Percentiles rank a stretch among this genome's conserved stretches.
phyloP scores from a whole-genome alignment of 2,329 filamentous ascomycete species.

The Dothidotthia symphoricarpi region DNA sequence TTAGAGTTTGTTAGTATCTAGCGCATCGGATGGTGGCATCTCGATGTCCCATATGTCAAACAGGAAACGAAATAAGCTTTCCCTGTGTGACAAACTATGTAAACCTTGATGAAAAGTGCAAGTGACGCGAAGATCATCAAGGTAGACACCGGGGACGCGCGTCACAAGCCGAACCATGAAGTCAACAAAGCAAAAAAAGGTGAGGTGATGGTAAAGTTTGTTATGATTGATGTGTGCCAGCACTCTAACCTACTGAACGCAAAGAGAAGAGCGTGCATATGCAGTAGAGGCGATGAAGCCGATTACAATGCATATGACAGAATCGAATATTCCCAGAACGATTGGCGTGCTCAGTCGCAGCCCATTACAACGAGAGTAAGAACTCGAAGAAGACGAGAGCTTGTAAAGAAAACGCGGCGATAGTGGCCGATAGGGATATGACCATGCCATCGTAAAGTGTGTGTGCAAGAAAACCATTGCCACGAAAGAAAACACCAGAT shows the following conservation, averaged over 20 bases:
- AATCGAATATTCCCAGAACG: constrained; percentile 39
- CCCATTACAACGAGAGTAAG: constrained; percentile 44
- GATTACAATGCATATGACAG: constrained; percentile 23
- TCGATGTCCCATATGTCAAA: too few species aligned
- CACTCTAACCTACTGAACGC: constrained; percentile 32
- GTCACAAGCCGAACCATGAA: too few species aligned
- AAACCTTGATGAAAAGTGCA: too few species aligned
- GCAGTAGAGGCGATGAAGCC: constrained; percentile 18
- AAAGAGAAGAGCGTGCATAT: constrained; percentile 20
- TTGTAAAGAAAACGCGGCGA: constrained; percentile 26
- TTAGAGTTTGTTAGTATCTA: too few species aligned
- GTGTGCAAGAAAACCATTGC: constrained; percentile 10
- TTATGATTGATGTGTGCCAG: constrained; percentile 34
- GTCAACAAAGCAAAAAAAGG: constrained; percentile 3
- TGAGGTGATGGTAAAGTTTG: constrained; percentile 14
- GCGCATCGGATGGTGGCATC: too few species aligned
- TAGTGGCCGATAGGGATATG: constrained; percentile 26
- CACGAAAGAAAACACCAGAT: constrained; percentile 28
- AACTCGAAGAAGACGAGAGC: constrained; percentile 28
- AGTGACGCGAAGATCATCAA: too few species aligned
- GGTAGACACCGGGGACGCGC: too few species aligned
- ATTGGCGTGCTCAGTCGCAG: constrained; percentile 14
- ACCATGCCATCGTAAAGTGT: constrained; percentile 36
- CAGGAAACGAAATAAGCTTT: background rate
- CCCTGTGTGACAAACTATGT: constrained; percentile 1